Conservation (phyloP, 495 filamentous ascomycete species). For the Lophium mytilinum region DNA sequence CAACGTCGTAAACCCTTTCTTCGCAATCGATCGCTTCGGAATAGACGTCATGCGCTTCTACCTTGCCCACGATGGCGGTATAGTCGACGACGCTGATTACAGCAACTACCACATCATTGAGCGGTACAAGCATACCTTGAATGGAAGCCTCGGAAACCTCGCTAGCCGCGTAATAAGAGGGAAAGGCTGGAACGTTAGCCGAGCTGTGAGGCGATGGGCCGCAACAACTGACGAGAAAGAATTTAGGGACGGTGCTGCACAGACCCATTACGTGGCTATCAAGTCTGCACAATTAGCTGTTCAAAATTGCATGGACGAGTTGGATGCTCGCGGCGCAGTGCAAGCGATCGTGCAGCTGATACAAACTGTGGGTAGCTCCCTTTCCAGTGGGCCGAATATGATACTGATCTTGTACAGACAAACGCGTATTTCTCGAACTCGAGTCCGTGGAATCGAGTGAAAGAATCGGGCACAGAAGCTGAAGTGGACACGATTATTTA, state of each 20-base stretch:
- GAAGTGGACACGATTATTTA: conserved; percentile 50
- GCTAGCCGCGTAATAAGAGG: conserved; percentile 57
- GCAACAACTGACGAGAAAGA: neutral
- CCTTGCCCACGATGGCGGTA: conserved; percentile 66
- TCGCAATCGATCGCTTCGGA: conserved; percentile 82
- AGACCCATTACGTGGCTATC: neutral
- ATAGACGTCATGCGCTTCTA: conserved; percentile 84
- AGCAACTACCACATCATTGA: conserved; percentile 65
- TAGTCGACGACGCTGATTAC: conserved; percentile 73
- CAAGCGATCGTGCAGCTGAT: conserved; percentile 57
- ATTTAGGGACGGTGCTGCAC: neutral
- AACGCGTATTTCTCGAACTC: conserved; percentile 16
- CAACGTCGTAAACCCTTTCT: conserved; percentile 92
- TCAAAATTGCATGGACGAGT: conserved; percentile 50
- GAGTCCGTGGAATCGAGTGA: conserved; percentile 7
- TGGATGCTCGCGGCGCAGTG: conserved; percentile 58
- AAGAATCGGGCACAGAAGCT: conserved; percentile 12
- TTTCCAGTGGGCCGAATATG: neutral
- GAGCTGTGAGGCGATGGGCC: conserved; percentile 7
- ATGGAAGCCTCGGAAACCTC: conserved; percentile 71
- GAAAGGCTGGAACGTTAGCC: conserved; percentile 55
- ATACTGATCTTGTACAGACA: conserved; percentile 1
- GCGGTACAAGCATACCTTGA: conserved; percentile 70
- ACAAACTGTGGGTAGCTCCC: conserved; percentile 37
- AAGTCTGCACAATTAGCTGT: conserved; percentile 34